Evolutionary conservation across 345 rosid genomes (phyloP).

Genomic region (Bruguiera parviflora): DNA sequence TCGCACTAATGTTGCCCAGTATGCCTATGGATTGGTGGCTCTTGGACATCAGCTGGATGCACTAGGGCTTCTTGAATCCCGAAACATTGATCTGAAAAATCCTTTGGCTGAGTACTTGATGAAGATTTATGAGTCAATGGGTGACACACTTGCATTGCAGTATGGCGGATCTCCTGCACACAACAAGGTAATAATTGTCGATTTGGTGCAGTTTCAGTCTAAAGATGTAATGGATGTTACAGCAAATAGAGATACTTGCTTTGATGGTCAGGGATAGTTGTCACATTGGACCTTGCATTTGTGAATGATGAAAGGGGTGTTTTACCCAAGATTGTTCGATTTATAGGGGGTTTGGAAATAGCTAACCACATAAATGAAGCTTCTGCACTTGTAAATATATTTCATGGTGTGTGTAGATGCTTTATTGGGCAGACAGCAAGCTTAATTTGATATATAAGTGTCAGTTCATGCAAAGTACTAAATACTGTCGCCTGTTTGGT

Average conservation of each 20-base stretch:
- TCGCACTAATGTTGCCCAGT: conserved; percentile 97
- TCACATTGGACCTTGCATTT: neutral
- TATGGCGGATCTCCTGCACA: conserved; percentile 99
- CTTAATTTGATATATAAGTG: too few relatives aligned
- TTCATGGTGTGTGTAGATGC: too few relatives aligned
- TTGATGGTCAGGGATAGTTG: neutral
- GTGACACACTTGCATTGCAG: conserved; percentile 91
- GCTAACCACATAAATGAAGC: too few relatives aligned
- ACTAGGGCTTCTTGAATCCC: conserved; percentile 46
- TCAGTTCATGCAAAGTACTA: too few relatives aligned
- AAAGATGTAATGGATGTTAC: neutral
- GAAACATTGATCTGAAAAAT: conserved; percentile 57
- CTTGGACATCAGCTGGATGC: conserved; percentile 78
- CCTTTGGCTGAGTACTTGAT: conserved; percentile 77
- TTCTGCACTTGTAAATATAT: too few relatives aligned
- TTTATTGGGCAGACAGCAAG: too few relatives aligned
- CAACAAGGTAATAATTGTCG: conserved; percentile 59
- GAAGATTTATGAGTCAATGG: conserved; percentile 84
- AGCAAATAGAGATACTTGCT: neutral
- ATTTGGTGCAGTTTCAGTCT: neutral
- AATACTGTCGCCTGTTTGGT: neutral
- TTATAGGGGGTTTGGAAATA: too few relatives aligned
- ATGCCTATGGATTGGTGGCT: conserved; percentile 78
- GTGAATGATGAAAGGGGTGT: neutral
- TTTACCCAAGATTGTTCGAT: neutral